Conservation (phyloP, 2,329 filamentous ascomycete genomes). For the Bretziella fagacearum region DNA sequence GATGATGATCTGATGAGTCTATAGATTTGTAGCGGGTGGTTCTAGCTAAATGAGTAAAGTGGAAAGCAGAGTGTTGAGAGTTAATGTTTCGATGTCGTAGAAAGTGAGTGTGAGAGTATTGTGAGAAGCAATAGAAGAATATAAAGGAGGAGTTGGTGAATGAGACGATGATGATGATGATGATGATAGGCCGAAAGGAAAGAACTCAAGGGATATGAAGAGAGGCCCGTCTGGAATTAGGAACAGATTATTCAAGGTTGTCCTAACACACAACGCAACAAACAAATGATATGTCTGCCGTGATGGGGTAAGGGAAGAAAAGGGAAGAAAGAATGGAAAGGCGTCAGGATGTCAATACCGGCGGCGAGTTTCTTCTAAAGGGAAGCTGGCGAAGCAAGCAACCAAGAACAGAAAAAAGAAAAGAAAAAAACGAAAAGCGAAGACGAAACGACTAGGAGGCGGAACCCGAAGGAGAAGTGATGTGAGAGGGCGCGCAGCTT, state of each 20-base stretch:
- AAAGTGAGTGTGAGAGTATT: neutral
- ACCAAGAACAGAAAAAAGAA: neutral
- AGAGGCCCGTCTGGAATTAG: neutral
- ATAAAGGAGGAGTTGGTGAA: neutral
- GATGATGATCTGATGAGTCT: too few relatives aligned
- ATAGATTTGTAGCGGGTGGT: too few relatives aligned
- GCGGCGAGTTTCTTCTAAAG: too few relatives aligned
- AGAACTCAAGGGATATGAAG: neutral
- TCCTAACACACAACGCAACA: conserved; percentile 1
- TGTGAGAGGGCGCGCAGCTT: neutral
- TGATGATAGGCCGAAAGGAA: neutral
- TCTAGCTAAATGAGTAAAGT: neutral
- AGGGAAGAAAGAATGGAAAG: conserved; percentile 2
- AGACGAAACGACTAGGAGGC: neutral
- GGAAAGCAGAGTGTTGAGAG: neutral
- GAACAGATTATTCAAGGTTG: neutral
- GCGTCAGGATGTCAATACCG: neutral
- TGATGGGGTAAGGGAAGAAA: conserved; percentile 1
- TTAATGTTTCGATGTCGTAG: neutral
- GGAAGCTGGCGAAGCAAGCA: too few relatives aligned
- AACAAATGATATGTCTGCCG: conserved; percentile 1
- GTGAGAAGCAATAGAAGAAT: neutral
- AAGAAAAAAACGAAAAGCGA: neutral
- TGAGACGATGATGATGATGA: neutral
- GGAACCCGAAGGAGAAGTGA: neutral